These are phyloP conservation scores for Termitomyces sp. DNA, from an alignment of 1,284 basidiomycete species.

Conservation along the genomic window DNA sequence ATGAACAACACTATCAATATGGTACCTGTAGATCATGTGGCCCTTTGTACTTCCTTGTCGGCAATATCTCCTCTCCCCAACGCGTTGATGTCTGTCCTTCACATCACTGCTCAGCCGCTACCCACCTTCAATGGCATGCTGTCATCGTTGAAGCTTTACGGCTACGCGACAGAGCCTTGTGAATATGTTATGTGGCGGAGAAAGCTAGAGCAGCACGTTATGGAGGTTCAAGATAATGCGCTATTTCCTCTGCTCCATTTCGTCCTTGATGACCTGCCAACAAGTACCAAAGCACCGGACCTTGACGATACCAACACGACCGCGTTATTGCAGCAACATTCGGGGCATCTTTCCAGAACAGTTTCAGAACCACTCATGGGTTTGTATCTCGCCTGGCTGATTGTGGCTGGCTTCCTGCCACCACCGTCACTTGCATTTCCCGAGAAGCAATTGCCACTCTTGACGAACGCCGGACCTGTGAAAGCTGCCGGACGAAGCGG, in stretches of 20 bases:
- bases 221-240: conserved; percentile 92
- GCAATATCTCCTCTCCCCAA: conserved; percentile 50
- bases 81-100: conserved; percentile 69
- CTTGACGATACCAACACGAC: conserved; percentile 85
- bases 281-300: conserved; percentile 91
- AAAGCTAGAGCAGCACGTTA: conserved; percentile 90
- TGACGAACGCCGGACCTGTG: conserved; percentile 30
- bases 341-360: conserved; percentile 47
- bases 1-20: conserved; percentile 99
- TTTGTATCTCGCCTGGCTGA: conserved; percentile 91
- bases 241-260: conserved; percentile 97
- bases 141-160: conserved; percentile 71
- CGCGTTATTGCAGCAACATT: conserved; percentile 52
- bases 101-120: conserved; percentile 83
- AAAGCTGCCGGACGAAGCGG: conserved; percentile 47
- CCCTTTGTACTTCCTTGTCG: conserved; percentile 75
- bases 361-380: conserved; percentile 80
- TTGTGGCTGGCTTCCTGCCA: conserved; percentile 83
- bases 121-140: conserved; percentile 92
- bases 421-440: conserved; percentile 40
- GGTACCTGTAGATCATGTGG: conserved; percentile 97
- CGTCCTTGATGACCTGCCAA: conserved; percentile 95
- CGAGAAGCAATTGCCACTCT: conserved; percentile 42
- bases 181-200: conserved; percentile 94
- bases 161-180: conserved; percentile 73